These are phyloP conservation scores for Candida glucosophila DNA, from an alignment of 1,139 yeast species.

Conservation along the genomic window DNA sequence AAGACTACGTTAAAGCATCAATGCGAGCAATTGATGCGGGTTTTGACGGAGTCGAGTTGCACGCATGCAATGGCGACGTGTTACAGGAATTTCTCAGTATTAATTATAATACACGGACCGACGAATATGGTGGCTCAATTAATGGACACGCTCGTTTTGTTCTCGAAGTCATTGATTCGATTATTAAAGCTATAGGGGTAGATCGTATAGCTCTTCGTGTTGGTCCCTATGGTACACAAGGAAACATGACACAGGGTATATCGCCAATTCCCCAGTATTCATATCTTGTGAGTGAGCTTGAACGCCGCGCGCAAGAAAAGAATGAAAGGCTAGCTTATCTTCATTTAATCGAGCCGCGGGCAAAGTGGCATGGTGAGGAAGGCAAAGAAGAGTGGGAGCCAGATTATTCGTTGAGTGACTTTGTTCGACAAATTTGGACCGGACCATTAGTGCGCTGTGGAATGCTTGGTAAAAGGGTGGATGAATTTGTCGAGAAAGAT, in stretches of 20 bases:
- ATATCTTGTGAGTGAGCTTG: too few species aligned
- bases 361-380: slow-evolving; percentile 10
- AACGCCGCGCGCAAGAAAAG: too few species aligned
- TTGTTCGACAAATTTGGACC: slow-evolving; percentile 36
- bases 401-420: slow-evolving; percentile 15
- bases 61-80: slow-evolving; percentile 39
- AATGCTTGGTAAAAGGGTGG: too few species aligned
- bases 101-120: slow-evolving; percentile 36
- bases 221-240: too few species aligned
- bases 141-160: slow-evolving; percentile 56
- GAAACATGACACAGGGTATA: too few species aligned
- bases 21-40: slow-evolving; percentile 35
- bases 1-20: slow-evolving; percentile 22
- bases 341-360: slow-evolving; percentile 43
- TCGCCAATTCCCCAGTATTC: too few species aligned
- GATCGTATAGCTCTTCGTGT: slow-evolving; percentile 47
- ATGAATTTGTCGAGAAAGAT: not conserved
- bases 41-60: slow-evolving; percentile 37
- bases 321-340: slow-evolving; percentile 40
- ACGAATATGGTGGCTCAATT: slow-evolving; percentile 47
- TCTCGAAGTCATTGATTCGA: slow-evolving; percentile 48
- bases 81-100: slow-evolving; percentile 25
- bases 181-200: slow-evolving; percentile 33
- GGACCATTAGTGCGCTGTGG: slow-evolving; percentile 44
- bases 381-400: not conserved